Evolutionary conservation across 768 basidiomycete species (phyloP).

Genomic region (Russula dissimulans): DNA sequence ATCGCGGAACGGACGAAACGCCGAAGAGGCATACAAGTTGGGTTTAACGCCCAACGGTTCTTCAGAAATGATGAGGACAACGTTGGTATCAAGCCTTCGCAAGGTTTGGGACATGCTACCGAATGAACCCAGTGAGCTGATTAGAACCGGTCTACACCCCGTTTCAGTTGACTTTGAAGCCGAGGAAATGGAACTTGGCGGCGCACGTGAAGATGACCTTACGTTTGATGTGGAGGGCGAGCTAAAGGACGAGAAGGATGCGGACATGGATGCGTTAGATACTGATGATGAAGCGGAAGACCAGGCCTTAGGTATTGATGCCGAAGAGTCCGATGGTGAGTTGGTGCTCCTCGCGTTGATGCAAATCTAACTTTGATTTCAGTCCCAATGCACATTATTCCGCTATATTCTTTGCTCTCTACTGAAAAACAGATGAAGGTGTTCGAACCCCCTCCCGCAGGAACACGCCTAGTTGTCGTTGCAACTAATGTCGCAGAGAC

Average conservation of each 20-base stretch:
- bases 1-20: conserved; percentile 43
- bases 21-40: conserved; percentile 18
- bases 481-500: conserved; percentile 97
- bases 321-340: conserved; percentile 61
- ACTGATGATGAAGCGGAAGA: conserved; percentile 55
- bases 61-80: conserved; percentile 4
- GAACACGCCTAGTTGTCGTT: conserved; percentile 81
- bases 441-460: conserved; percentile 75
- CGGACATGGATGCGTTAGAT: conserved; percentile 67
- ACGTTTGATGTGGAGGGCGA: conserved; percentile 56
- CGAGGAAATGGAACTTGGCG: conserved; percentile 71
- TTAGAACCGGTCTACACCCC: conserved; percentile 1
- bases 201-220: conserved; percentile 36
- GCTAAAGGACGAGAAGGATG: conserved; percentile 39
- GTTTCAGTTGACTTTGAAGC: conserved; percentile 60
- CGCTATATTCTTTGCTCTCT: conserved; percentile 85
- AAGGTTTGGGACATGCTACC: conserved; percentile 31
- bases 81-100: conserved; percentile 32
- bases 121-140: neutral
- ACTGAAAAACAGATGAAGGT: conserved; percentile 94
- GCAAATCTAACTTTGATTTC: neutral
- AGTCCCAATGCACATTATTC: conserved; percentile 94
- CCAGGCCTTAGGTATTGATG: conserved; percentile 48
- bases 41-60: conserved; percentile 7
- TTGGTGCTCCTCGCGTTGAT: conserved; percentile 1